These are phyloP conservation scores for Phytophthora vignae DNA, from an alignment of 352 stramenopile genomes.

Conservation along the genomic window DNA sequence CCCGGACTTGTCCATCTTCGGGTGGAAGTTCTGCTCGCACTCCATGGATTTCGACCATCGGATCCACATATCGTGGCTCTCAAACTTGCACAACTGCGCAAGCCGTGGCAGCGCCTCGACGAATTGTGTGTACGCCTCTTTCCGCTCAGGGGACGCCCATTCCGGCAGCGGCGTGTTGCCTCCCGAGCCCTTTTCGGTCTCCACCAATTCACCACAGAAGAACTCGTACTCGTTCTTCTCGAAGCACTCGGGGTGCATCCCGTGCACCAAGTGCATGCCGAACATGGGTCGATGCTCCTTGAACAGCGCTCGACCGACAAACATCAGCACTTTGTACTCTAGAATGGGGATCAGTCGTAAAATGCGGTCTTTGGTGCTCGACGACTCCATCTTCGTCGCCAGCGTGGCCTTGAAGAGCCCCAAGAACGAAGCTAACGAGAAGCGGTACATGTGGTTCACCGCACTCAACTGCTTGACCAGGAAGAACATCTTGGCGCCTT, in stretches of 20 bases:
- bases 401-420: constrained; percentile 88
- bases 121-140: constrained; percentile 84
- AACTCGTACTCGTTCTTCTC: constrained; percentile 94
- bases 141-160: constrained; percentile 87
- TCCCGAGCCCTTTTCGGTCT: constrained; percentile 34
- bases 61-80: constrained; percentile 88
- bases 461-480: constrained; percentile 90
- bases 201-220: constrained; percentile 90
- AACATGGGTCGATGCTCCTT: constrained; percentile 96
- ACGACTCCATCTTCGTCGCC: constrained; percentile 81
- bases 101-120: constrained; percentile 78
- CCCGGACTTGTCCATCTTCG: constrained; percentile 78
- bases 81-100: constrained; percentile 80
- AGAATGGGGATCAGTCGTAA: constrained; percentile 85
- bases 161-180: constrained; percentile 55
- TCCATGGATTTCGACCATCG: constrained; percentile 90
- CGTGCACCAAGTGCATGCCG: constrained; percentile 93
- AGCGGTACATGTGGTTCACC: constrained; percentile 97
- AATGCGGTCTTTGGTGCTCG: constrained; percentile 84
- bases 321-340: constrained; percentile 92
- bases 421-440: constrained; percentile 93
- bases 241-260: constrained; percentile 93
- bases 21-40: constrained; percentile 93
- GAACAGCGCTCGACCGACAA: constrained; percentile 92
- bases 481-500: constrained; percentile 95